Evolutionary conservation across 768 basidiomycete species (phyloP), one percentile per base, ranked within the genome.

Genomic region (Termitomyces sp.): DNA sequence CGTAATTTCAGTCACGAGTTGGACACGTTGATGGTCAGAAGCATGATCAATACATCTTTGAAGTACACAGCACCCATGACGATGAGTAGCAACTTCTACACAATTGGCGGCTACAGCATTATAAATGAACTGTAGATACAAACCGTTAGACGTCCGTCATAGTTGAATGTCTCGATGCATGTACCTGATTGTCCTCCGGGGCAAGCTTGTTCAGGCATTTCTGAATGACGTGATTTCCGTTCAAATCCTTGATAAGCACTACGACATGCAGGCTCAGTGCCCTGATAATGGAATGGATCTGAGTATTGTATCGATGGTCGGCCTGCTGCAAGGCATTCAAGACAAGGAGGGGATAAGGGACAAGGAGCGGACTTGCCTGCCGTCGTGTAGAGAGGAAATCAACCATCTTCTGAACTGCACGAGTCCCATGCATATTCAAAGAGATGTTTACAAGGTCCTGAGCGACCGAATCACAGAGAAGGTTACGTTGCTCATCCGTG

Each of bases 391-490:
- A 96, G 68, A 99, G 75, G 78, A 97, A 98, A 72, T 99, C 97
- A 61, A 99, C 97, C 96, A 98, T 98, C 78, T 98, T 98, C 77
- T 99, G 97, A 57, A 98, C 97, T 28, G 97, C 97, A 59, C 97
- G 87, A 33, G 97, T 99, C 33, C 97, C 97, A 72, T 99, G 97
- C 97, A 99, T 99, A 74, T 99, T 99, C 60, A 99, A 79, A 35
- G 94, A 97, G 67, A 99, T 98, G 68, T 89, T 94, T 66, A 99
- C 97, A 50, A 99, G 82, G 64, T 99, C 97, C 67, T 94, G 91
- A 35, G 95, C 93, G 50, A 99, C 96, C 26, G 93, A 94, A 70
- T 98, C 96, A 75, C 97, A 97, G 56, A 98, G 96, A 35, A 93
- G 79, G 67, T 93, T 95, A 56, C 96, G 86, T 66, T 99, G 97